phyloP scores from a whole-genome alignment of 2,329 filamentous ascomycete genomes.

The Oidium heveae region DNA sequence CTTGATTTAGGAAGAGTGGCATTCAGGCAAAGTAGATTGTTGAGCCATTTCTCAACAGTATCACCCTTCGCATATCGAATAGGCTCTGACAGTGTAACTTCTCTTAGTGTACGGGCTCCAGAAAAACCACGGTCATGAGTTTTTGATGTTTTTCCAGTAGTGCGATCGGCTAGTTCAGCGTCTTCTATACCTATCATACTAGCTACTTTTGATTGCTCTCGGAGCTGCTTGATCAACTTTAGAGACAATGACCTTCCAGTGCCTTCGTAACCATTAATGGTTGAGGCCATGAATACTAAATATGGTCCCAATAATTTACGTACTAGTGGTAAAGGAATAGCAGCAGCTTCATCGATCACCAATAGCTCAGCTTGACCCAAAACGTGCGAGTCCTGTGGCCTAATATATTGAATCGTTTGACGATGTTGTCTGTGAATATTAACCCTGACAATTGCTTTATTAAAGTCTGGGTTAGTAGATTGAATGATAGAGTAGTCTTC shows the following conservation, averaged over 20 bases:
- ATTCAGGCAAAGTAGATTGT: conserved; percentile 78
- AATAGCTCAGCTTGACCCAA: conserved; percentile 84
- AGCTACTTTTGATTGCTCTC: conserved; percentile 62
- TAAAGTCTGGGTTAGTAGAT: conserved; percentile 93
- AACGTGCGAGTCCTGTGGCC: conserved; percentile 85
- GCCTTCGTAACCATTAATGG: conserved; percentile 95
- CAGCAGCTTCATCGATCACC: conserved; percentile 92
- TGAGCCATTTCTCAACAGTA: conserved; percentile 86
- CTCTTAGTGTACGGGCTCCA: conserved; percentile 57
- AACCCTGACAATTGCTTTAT: conserved; percentile 93
- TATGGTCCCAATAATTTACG: conserved; percentile 91
- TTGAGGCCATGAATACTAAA: conserved; percentile 96
- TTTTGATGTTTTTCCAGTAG: conserved; percentile 50
- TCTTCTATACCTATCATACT: conserved; percentile 26
- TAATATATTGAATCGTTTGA: conserved; percentile 96
- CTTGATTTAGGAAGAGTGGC: conserved; percentile 46
- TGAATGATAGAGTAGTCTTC: conserved; percentile 96
- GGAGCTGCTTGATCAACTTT: conserved; percentile 89
- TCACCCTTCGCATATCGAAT: conserved; percentile 88
- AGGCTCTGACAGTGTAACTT: conserved; percentile 80
- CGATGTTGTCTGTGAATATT: conserved; percentile 88
- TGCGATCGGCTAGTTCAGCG: conserved; percentile 48
- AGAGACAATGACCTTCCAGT: conserved; percentile 84
- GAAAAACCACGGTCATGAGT: conserved; percentile 29
- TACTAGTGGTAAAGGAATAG: conserved; percentile 80